Base-by-base conservation (phyloP, 2,329 filamentous ascomycete species). In the Neoascochyta sp. region DNA sequence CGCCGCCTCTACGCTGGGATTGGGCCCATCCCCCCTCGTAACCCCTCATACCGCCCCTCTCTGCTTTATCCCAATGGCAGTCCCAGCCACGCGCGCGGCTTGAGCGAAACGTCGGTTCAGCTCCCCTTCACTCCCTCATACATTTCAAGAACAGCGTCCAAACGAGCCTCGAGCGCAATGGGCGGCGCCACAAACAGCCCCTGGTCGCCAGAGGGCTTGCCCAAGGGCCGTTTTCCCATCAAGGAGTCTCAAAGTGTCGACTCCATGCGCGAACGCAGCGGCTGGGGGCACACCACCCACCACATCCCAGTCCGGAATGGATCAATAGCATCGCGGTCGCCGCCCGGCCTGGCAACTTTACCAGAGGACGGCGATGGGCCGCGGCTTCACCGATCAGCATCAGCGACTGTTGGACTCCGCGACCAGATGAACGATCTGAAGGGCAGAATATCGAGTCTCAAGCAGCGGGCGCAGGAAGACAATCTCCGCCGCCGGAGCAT, bases 391-490 rank as follows among this genome's bases (percentile, higher is more conserved):
- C 74, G 85, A 11, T 81, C 84, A 3, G 72, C 79, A 9, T 90
- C 86, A 1, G 79, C 79, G n/a, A 74, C 81, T 53, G 78, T 81
- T 7, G 76, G 79, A 51, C 69, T 95, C 23, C 86, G 86, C 38
- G 82, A 87, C 44, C 87, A 94, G 57, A 86, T 95, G 76, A 80
- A 83, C 33, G 86, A 84, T 30, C 70, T 95, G 25, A 89, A 88
- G 54, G 86, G 84, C 37, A 86, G 87, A 51, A 88, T 95, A 19
- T 89, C 86, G 2, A 83, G 72, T 10, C 63, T 95, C 22, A 83
- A 85, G 47, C 80, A 88, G 41, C 81, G 86, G 48, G 83, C 86
- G 0, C 77, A 83, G 12, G 84, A 83, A 35, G 88, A 94, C 47
- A 87, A 76, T 47, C 62, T 93, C 50, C 81, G 85, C 51, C 76